A percentile compares a stretch with the other conserved stretches of the same genome.
phyloP scores from a whole-genome alignment of 2,329 filamentous ascomycete species.

The Aspergillus costaricaensis region DNA sequence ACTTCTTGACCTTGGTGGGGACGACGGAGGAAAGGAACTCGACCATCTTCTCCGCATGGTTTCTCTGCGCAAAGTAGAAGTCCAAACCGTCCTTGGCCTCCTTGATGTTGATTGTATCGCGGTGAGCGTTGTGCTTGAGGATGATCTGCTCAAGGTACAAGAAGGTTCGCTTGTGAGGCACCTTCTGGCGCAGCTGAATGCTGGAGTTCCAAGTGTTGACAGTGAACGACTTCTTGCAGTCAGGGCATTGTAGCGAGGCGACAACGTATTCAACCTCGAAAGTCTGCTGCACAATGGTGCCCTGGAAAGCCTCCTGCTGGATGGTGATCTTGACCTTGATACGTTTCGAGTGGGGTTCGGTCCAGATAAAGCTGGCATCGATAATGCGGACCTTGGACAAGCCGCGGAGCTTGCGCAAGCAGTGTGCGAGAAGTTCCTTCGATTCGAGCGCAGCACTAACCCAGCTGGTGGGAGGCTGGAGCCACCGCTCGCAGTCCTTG shows the following conservation, averaged over 20 bases:
- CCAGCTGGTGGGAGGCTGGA: conserved; percentile 84
- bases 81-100: conserved; percentile 95
- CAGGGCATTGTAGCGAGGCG: conserved; percentile 88
- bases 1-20: conserved; percentile 77
- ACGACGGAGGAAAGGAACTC: conserved; percentile 85
- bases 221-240: conserved; percentile 94
- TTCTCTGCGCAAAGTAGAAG: conserved; percentile 88
- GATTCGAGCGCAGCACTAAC: conserved; percentile 82
- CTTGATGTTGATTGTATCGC: conserved; percentile 96
- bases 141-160: conserved; percentile 89
- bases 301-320: conserved; percentile 69
- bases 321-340: conserved; percentile 95
- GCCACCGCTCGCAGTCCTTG: conserved; percentile 91
- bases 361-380: conserved; percentile 97
- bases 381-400: conserved; percentile 90
- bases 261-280: conserved; percentile 95
- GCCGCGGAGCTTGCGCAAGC: conserved; percentile 82
- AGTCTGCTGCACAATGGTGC: conserved; percentile 77
- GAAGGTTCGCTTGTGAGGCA: conserved; percentile 88
- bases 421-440: conserved; percentile 87
- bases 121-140: conserved; percentile 87
- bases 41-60: conserved; percentile 88
- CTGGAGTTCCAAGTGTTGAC: conserved; percentile 92
- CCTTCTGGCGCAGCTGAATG: conserved; percentile 95
- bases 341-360: conserved; percentile 89